Conservation (phyloP, 208 protist species). For the Acanthamoeba rhysodes region DNA sequence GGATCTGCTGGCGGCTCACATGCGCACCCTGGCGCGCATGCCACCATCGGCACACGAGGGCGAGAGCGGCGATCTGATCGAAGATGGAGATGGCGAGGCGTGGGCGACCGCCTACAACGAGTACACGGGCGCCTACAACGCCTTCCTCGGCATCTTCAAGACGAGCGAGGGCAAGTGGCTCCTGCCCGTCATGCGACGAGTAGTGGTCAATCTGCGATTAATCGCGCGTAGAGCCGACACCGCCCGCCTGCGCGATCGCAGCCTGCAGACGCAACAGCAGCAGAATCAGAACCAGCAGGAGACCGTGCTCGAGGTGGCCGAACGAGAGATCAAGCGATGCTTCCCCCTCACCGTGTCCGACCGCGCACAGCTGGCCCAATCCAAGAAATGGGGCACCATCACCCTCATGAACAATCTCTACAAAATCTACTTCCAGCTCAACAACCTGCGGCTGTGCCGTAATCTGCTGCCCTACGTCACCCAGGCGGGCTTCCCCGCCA, state of each 20-base stretch:
- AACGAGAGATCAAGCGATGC: conserved; percentile 51
- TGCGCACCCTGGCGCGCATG: neutral
- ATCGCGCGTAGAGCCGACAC: neutral
- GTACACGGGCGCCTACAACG: conserved; percentile 1
- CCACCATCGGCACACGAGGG: neutral
- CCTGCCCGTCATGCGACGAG: neutral
- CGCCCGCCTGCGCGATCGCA: neutral
- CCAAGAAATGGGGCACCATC: conserved; percentile 59
- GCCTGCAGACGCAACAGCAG: neutral
- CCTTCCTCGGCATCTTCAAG: conserved; percentile 19
- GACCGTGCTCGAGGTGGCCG: conserved; percentile 28
- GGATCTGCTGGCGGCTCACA: neutral
- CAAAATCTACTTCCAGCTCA: conserved; percentile 77
- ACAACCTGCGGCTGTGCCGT: conserved; percentile 75
- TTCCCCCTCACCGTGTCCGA: conserved; percentile 37
- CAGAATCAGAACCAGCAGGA: neutral
- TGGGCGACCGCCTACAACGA: conserved; percentile 8
- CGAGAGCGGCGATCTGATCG: neutral
- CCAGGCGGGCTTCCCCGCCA: conserved; percentile 39
- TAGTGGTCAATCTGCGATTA: conserved; percentile 24
- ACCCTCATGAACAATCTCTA: conserved; percentile 76
- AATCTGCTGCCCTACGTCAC: conserved; percentile 70
- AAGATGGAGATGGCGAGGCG: neutral
- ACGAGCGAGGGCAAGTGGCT: conserved; percentile 30
- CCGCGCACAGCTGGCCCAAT: neutral